These are phyloP conservation scores for Saksenaea vasiformis DNA, from an alignment of 371 early-diverging fungal species.

Conservation along the genomic window DNA sequence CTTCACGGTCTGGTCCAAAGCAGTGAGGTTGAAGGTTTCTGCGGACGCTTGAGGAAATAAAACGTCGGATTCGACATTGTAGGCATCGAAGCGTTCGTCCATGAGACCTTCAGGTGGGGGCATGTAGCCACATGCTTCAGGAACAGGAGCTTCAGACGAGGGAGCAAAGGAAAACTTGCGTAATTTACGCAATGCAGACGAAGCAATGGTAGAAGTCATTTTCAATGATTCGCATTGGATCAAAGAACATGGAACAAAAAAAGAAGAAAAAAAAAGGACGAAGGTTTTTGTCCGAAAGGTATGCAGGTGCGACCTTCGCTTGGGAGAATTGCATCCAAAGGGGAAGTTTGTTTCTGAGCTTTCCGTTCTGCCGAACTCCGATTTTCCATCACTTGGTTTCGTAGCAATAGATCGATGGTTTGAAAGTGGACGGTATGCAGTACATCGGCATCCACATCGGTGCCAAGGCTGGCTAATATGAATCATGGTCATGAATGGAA, in stretches of 20 bases:
- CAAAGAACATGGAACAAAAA: constrained; percentile 1
- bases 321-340: no score
- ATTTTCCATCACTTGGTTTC: background rate
- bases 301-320: no score
- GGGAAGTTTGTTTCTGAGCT: no score
- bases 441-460: no score
- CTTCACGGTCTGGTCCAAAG: constrained; percentile 29
- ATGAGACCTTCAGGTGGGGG: background rate
- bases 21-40: constrained; percentile 25
- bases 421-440: no score
- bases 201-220: background rate
- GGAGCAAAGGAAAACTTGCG: background rate
- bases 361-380: constrained; percentile 7
- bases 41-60: constrained; percentile 31
- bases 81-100: background rate
- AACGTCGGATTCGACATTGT: constrained; percentile 39
- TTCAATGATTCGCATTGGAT: background rate
- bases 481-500: no score
- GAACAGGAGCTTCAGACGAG: background rate
- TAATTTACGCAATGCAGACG: background rate
- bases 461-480: no score
- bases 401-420: no score
- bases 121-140: background rate
- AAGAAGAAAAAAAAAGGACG: background rate
- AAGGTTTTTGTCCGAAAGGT: no score